Evolutionary conservation across 768 basidiomycete genomes (phyloP), one percentile per base, ranked within the genome.

Genomic region (Amanita fuliginea): DNA sequence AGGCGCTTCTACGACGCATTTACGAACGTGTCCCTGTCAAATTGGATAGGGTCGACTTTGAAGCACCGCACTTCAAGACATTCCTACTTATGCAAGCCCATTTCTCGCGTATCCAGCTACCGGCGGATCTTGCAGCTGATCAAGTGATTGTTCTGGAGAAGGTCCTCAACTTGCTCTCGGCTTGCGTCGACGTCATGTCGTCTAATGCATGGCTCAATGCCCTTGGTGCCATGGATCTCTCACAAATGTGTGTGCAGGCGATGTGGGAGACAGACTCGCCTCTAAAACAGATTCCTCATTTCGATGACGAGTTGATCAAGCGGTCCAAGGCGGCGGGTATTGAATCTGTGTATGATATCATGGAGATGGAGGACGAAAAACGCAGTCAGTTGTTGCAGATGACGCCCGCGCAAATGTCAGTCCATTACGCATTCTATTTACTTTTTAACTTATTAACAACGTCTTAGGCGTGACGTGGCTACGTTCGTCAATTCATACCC

Each of bases 11-110:
- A 7, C 81, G 85, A 37, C 81, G 91, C 7, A 89, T 96, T 53
- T 98, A 98, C 62, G 92, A 97, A 60, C 89, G 94, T 18, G 86
- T 95, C 1, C 95, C 95, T 1, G 95, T 98, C 71, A 98, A 98
- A 68, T 76, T 97, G 36, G 83, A 88, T 43, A 61, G 62, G 1
- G 67, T 62, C 52, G 87, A 97, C 65, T 98, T 91, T 65, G 90
- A 93, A 59, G 86, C 88, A 13, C 96, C 95, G 0, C 84, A 95
- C 62, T 98, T 97, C 84, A 98, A 99, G 71, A 93, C 94, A 0
- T 96, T 95, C 83, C 74, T 98, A 26, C 79, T 98, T 1, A 75
- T 99, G 1, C 94, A 99, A 62, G 93, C 94, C 0, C 95, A 98
- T 69, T 99, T 98, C 69, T 91, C 89, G 1, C 86, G 94, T 7